Evolutionary conservation across 495 filamentous ascomycete genomes (phyloP).

Genomic region (Bathelium albidoporum): DNA sequence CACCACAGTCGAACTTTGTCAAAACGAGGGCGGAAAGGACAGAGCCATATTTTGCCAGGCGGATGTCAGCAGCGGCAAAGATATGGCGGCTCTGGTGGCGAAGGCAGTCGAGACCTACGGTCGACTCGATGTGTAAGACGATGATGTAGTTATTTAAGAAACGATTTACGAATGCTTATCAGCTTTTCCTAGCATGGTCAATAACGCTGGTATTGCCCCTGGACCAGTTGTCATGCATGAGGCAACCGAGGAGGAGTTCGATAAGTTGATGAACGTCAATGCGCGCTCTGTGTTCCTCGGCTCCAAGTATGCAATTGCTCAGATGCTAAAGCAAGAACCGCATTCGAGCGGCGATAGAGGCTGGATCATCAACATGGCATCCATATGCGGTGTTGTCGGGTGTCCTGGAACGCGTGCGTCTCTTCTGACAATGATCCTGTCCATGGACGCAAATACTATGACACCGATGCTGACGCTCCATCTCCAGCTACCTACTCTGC

Average conservation of each 20-base stretch:
- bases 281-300: slow-evolving; percentile 19
- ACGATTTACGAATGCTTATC: not conserved
- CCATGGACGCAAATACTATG: not conserved
- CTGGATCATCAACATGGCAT: slow-evolving; percentile 21
- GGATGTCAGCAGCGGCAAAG: slow-evolving; percentile 34
- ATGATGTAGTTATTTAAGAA: not conserved
- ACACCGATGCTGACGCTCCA: not conserved
- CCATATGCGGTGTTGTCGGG: slow-evolving; percentile 12
- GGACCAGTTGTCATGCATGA: slow-evolving; percentile 3
- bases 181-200: not conserved
- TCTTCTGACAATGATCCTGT: not conserved
- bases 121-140: slow-evolving; percentile 7
- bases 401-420: not conserved
- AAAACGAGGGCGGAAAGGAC: slow-evolving; percentile 25
- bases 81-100: slow-evolving; percentile 16
- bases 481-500: slow-evolving; percentile 4
- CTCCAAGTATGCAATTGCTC: slow-evolving; percentile 17
- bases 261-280: slow-evolving; percentile 16
- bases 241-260: slow-evolving; percentile 5
- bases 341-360: slow-evolving; percentile 20
- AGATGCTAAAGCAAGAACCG: slow-evolving; percentile 23
- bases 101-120: slow-evolving; percentile 15
- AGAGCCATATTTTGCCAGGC: slow-evolving; percentile 37
- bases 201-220: not conserved
- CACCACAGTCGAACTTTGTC: slow-evolving; percentile 36